Evolutionary conservation across 2,329 filamentous ascomycete species (phyloP).

Genomic region (Sporothrix pseudoabietina): DNA sequence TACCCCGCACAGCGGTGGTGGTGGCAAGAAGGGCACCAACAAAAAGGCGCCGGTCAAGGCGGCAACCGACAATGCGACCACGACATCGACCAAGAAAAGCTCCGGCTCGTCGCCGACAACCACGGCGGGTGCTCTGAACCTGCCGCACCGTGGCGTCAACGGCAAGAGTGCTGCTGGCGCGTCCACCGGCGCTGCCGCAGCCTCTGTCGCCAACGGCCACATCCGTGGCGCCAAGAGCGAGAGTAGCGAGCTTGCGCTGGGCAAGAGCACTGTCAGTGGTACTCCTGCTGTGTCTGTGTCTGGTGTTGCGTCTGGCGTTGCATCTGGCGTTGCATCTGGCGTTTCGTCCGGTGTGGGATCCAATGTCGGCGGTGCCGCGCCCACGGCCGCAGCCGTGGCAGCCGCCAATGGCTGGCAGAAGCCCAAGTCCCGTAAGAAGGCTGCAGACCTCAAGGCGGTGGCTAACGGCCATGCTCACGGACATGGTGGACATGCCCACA

Average conservation of each 20-base stretch:
- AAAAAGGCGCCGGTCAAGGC: conserved; percentile 29
- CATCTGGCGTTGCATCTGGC: not conserved
- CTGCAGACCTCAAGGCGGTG: conserved; percentile 51
- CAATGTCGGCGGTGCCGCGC: not conserved
- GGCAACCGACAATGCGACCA: conserved; percentile 29
- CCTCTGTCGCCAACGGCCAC: conserved; percentile 50
- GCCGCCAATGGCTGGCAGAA: conserved; percentile 58
- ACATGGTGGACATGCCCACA: conserved; percentile 39
- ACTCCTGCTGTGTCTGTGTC: no score
- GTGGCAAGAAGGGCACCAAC: conserved; percentile 26
- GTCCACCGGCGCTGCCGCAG: not conserved
- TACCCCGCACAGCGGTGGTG: not conserved
- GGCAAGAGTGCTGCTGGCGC: conserved; percentile 36
- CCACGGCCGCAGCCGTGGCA: not conserved
- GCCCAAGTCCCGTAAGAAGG: conserved; percentile 58
- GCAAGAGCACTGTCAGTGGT: not conserved
- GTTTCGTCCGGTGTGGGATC: not conserved
- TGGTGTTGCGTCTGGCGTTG: not conserved
- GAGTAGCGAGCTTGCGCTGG: conserved; percentile 40
- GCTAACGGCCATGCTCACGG: conserved; percentile 43
- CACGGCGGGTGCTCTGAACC: conserved; percentile 40
- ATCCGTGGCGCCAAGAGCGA: conserved; percentile 45
- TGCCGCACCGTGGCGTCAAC: conserved; percentile 40
- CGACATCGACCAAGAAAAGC: conserved; percentile 39
- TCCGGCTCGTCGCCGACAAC: not conserved